A percentile compares a stretch with the other conserved stretches of the same genome.
phyloP scores from a whole-genome alignment of 345 rosid species.

The Hibiscus trionum region DNA sequence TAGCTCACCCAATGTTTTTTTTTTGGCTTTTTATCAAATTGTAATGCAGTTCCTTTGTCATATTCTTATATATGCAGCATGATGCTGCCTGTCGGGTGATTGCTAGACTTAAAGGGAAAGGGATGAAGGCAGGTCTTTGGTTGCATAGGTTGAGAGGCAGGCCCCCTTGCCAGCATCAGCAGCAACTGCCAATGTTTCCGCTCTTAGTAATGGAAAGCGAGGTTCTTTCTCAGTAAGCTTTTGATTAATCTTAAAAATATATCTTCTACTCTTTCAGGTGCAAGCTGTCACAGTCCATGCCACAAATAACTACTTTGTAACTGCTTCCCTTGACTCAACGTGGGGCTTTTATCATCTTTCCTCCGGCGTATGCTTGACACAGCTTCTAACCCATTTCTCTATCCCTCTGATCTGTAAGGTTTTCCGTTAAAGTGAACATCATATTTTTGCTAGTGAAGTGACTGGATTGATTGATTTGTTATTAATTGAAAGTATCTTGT shows the following conservation, averaged over 20 bases:
- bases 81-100: too few species aligned
- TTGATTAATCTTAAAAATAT: not conserved
- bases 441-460: not conserved
- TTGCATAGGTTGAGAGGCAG: conserved; percentile 71
- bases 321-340: conserved; percentile 85
- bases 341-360: conserved; percentile 96
- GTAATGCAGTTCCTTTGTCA: too few species aligned
- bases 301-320: conserved; percentile 84
- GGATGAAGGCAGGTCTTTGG: conserved; percentile 77
- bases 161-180: conserved; percentile 46
- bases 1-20: too few species aligned
- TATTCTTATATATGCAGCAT: too few species aligned
- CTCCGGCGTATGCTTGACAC: conserved; percentile 76
- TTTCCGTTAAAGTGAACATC: not conserved
- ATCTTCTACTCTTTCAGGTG: conserved; percentile 42
- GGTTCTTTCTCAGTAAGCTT: conserved; percentile 31
- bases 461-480: not conserved
- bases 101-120: conserved; percentile 84
- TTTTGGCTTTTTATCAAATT: too few species aligned
- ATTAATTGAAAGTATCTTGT: not conserved
- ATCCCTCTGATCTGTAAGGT: not conserved
- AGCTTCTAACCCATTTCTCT: conserved; percentile 37
- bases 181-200: conserved; percentile 35
- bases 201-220: conserved; percentile 77
- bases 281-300: conserved; percentile 94